These are phyloP conservation scores for Umbelopsis sp. DNA, from an alignment of 192 early-diverging fungal genomes.

Conservation along the genomic window DNA sequence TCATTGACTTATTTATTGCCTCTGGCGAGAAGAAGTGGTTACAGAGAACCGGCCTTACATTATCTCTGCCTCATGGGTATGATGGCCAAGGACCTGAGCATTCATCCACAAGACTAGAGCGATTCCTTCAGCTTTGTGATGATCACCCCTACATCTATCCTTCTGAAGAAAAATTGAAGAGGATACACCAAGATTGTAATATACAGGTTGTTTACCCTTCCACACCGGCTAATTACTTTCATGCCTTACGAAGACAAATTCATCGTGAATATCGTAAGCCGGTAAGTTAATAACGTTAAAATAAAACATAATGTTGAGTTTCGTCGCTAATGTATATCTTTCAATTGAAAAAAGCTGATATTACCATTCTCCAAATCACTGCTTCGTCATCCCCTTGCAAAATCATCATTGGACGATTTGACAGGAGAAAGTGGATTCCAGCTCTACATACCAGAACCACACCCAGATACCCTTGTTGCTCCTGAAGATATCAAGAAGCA, in stretches of 20 bases:
- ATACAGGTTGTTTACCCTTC: conserved; percentile 96
- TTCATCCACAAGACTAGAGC: conserved; percentile 93
- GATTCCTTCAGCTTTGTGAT: conserved; percentile 93
- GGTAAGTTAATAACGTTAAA: conserved; percentile 32
- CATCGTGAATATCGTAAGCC: conserved; percentile 98
- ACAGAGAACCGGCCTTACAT: conserved; percentile 90
- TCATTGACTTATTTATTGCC: conserved; percentile 97
- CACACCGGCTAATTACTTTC: conserved; percentile 97
- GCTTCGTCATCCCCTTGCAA: conserved; percentile 91
- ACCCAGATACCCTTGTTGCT: conserved; percentile 73
- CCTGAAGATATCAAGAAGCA: conserved; percentile 89
- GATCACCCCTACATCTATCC: conserved; percentile 90
- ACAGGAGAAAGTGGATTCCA: conserved; percentile 79
- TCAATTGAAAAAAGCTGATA: conserved; percentile 39
- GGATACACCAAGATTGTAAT: conserved; percentile 98
- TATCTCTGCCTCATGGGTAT: conserved; percentile 96
- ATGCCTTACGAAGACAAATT: conserved; percentile 92
- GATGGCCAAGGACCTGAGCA: conserved; percentile 99
- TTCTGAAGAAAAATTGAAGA: conserved; percentile 71
- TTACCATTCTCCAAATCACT: conserved; percentile 83
- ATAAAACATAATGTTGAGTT: not conserved
- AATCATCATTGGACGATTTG: conserved; percentile 84
- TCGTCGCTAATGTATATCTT: not conserved
- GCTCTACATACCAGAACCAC: conserved; percentile 90
- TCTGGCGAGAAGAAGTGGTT: conserved; percentile 99